Evolutionary conservation across 2,329 filamentous ascomycete genomes (phyloP).

Genomic region (Fusarium transvaalense): DNA sequence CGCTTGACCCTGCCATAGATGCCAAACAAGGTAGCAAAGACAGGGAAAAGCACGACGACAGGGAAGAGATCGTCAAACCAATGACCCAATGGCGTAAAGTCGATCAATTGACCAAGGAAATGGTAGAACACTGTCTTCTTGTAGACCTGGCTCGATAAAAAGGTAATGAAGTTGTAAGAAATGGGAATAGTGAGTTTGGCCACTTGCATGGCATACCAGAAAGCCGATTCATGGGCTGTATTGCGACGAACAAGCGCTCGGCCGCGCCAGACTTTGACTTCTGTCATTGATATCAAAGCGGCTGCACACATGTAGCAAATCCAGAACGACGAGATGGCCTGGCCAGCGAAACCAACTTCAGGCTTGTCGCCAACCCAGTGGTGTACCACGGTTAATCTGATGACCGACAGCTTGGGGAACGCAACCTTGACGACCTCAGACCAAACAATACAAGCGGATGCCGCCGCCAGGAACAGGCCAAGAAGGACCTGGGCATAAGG

Average conservation of each 20-base stretch:
- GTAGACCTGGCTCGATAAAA: slow-evolving; percentile 80
- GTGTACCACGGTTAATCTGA: slow-evolving; percentile 76
- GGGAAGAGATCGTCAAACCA: slow-evolving; percentile 93
- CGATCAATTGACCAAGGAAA: slow-evolving; percentile 86
- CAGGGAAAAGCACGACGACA: slow-evolving; percentile 85
- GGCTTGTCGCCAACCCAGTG: slow-evolving; percentile 78
- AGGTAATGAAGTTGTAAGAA: slow-evolving; percentile 96
- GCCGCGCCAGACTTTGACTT: slow-evolving; percentile 98
- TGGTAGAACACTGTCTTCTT: slow-evolving; percentile 84
- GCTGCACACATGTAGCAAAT: slow-evolving; percentile 96
- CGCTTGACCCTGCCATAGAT: slow-evolving; percentile 86
- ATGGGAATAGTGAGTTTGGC: slow-evolving; percentile 93
- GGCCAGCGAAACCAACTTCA: slow-evolving; percentile 86
- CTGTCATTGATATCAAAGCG: slow-evolving; percentile 86
- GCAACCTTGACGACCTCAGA: slow-evolving; percentile 91
- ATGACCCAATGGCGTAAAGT: slow-evolving; percentile 83
- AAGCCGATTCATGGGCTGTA: slow-evolving; percentile 92
- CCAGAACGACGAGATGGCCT: slow-evolving; percentile 87
- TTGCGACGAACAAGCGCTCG: slow-evolving; percentile 90
- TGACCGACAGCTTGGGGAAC: slow-evolving; percentile 79
- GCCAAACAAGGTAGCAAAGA: slow-evolving; percentile 87
- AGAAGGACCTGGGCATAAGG: slow-evolving; percentile 75
- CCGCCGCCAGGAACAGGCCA: slow-evolving; percentile 76
- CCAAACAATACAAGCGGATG: slow-evolving; percentile 89
- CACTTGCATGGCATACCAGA: slow-evolving; percentile 95